Evolutionary conservation across 139 green algal genomes (phyloP).

Genomic region (Pleodorina starrii): DNA sequence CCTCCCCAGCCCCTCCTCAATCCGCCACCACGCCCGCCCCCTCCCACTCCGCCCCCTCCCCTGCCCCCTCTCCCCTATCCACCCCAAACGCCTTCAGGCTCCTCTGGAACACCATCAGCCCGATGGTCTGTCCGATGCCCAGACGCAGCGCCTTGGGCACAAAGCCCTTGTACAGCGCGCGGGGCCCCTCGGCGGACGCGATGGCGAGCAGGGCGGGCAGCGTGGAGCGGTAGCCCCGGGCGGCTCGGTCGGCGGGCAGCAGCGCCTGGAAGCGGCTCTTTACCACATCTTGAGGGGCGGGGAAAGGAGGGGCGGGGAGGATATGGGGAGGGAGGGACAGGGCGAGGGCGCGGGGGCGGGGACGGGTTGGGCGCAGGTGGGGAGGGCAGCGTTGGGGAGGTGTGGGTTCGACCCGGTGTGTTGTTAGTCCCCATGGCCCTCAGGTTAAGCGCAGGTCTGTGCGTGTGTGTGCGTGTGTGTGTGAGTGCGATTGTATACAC

Average conservation of each 20-base stretch:
- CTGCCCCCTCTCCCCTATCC: neutral
- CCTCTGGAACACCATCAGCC: slow-evolving; percentile 66
- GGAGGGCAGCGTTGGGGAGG: no score
- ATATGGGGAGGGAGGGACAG: neutral
- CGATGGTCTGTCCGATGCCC: slow-evolving; percentile 70
- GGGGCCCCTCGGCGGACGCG: slow-evolving; percentile 34
- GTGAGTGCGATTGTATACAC: no score
- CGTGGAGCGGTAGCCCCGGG: slow-evolving; percentile 38
- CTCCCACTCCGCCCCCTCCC: neutral
- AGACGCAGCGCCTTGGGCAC: slow-evolving; percentile 69
- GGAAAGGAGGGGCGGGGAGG: neutral
- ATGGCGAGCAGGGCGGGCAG: slow-evolving; percentile 40
- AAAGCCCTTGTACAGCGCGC: slow-evolving; percentile 69
- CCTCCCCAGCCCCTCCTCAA: no score
- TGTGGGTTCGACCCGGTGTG: no score
- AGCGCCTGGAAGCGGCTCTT: slow-evolving; percentile 62
- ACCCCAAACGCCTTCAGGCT: slow-evolving; percentile 35
- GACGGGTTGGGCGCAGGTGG: no score
- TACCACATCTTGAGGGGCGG: slow-evolving; percentile 55
- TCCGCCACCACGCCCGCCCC: neutral
- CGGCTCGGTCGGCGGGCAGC: slow-evolving; percentile 21
- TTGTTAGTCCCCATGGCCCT: no score
- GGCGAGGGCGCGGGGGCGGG: no score
- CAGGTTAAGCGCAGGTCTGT: no score
- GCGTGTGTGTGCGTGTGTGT: no score